Evolutionary conservation across 1,284 basidiomycete genomes (phyloP).

Genomic region (Coriolopsis trogii): DNA sequence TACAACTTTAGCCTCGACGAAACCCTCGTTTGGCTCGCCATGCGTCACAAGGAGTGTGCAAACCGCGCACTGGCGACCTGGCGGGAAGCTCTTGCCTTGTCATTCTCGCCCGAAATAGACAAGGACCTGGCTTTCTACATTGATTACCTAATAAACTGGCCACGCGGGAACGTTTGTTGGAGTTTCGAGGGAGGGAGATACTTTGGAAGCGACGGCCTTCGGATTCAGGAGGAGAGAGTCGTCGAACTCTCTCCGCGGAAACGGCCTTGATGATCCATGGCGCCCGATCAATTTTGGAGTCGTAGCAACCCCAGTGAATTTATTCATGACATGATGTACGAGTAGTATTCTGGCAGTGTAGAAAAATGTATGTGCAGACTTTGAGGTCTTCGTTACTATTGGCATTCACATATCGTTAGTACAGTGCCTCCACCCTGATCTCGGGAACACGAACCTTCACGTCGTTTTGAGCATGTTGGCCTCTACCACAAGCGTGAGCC

Average conservation of each 20-base stretch:
- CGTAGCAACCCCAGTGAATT: too few species aligned
- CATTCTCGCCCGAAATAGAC: background rate
- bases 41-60: conserved; percentile 16
- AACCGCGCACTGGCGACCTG: conserved; percentile 18
- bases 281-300: too few species aligned
- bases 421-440: too few species aligned
- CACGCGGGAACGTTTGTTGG: conserved; percentile 33
- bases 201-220: conserved; percentile 28
- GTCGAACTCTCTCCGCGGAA: conserved; percentile 17
- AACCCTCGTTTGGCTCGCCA: conserved; percentile 23
- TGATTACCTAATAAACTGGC: conserved; percentile 31
- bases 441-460: too few species aligned
- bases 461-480: too few species aligned
- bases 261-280: too few species aligned
- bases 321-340: too few species aligned
- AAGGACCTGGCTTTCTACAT: conserved; percentile 25
- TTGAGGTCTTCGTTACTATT: too few species aligned
- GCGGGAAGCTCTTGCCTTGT: conserved; percentile 20
- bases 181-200: conserved; percentile 35
- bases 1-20: conserved; percentile 23
- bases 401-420: too few species aligned
- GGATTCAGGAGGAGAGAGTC: conserved; percentile 21
- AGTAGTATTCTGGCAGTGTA: too few species aligned
- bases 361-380: too few species aligned
- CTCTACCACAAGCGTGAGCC: too few species aligned